Evolutionary conservation across 371 early-diverging fungal species (phyloP).

Genomic region (Circinella minor): DNA sequence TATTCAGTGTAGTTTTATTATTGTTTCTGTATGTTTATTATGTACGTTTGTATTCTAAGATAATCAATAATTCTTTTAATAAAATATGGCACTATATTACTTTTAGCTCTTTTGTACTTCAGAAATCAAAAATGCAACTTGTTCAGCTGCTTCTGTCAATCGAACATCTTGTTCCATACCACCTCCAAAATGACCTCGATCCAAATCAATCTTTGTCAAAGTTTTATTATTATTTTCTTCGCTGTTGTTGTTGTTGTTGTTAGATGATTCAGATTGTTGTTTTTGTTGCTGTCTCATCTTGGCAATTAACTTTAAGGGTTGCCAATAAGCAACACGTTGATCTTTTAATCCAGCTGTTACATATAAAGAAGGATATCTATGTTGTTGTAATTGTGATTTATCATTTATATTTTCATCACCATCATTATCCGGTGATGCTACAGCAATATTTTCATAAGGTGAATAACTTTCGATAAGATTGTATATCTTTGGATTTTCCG

Average conservation of each 20-base stretch:
- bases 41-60: too few species aligned
- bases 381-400: neutral
- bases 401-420: neutral
- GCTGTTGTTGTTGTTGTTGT: neutral
- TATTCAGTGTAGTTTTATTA: too few species aligned
- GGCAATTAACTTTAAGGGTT: slow-evolving; percentile 75
- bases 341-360: slow-evolving; percentile 81
- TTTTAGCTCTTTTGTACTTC: slow-evolving; percentile 37
- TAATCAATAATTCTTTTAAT: too few species aligned
- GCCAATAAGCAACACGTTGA: slow-evolving; percentile 79
- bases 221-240: slow-evolving; percentile 4
- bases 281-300: slow-evolving; percentile 33
- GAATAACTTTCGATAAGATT: slow-evolving; percentile 69
- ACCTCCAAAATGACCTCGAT: slow-evolving; percentile 61
- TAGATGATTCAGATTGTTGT: slow-evolving; percentile 4
- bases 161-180: slow-evolving; percentile 49
- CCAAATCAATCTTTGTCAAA: slow-evolving; percentile 45
- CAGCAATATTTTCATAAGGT: slow-evolving; percentile 78
- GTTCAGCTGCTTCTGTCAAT: slow-evolving; percentile 51
- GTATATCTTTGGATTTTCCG: slow-evolving; percentile 53
- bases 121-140: slow-evolving; percentile 56
- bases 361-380: slow-evolving; percentile 60
- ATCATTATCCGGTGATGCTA: too few species aligned
- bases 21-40: too few species aligned
- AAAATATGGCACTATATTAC: too few species aligned